Base-by-base conservation (phyloP, 2,329 filamentous ascomycete species). In the Ceratocystis destructans region DNA sequence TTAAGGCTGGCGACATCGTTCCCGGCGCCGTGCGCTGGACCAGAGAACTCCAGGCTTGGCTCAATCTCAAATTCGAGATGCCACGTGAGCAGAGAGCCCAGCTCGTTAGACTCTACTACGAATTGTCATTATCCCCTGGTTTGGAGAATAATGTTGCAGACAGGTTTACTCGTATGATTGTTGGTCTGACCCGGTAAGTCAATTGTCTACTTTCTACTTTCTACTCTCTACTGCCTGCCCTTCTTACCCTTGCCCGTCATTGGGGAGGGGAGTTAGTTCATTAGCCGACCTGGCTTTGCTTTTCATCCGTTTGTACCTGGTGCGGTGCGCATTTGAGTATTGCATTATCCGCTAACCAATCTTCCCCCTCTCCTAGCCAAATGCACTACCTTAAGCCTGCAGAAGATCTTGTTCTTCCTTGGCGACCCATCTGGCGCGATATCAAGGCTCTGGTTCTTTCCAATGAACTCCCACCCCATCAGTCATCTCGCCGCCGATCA, bases 11-110 rank as follows among this genome's bases (percentile, higher is more conserved):
- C 70, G 94, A 99, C 76, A 97, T 97, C 76, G 87, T 88, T 28
- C 90, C 93, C 0, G 94, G 94, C 44, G 94, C 93, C 33, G 81
- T 96, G 69, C 93, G 99, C 76, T 99, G 94, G 94, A 96, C 94
- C 17, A 86, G 93, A 71, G 94, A 99, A 82, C 86, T 99, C 61
- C 86, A 92, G 73, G 90, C 88, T 76, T 99, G 95, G 94, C 81
- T 99, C 70, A 89, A 88, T 65, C 85, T 99, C 76, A 99, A 99
- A 80, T 99, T 99, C 74, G 93, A 99, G 77, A 90, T 96, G 74
- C 90, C 90, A 61, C 85, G 89, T 71, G 87, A 88, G 73, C 86
- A 92, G 70, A 83, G 95, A 67, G 86, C 91, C 62, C 90, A 85
- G 75, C 83, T 99, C 37, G 89, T 94, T 37, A 89, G 87, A 77